Conservation (phyloP, 2,329 filamentous ascomycete species). For the Anthostomella pinea region DNA sequence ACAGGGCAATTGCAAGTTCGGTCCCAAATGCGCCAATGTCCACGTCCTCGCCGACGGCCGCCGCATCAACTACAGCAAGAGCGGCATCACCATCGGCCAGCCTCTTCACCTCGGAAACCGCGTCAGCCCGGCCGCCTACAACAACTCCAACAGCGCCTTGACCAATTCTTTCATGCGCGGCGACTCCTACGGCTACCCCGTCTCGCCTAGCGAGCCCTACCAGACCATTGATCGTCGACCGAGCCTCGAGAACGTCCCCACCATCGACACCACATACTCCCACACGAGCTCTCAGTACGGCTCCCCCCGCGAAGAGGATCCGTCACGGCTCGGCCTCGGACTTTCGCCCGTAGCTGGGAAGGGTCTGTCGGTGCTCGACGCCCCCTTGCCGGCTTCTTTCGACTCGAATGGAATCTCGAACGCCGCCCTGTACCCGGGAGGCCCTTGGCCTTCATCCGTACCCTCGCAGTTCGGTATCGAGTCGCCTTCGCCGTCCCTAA, state of each 20-base stretch:
- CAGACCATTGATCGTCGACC: slow-evolving; percentile 47
- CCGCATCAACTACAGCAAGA: slow-evolving; percentile 78
- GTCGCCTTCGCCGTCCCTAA: slow-evolving; percentile 74
- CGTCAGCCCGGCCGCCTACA: slow-evolving; percentile 57
- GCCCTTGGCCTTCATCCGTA: slow-evolving; percentile 87
- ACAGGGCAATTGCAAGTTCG: slow-evolving; percentile 98
- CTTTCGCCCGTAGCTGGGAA: slow-evolving; percentile 73
- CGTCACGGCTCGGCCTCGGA: slow-evolving; percentile 61
- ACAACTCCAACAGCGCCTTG: slow-evolving; percentile 65
- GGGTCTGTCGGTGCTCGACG: slow-evolving; percentile 85
- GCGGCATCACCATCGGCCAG: slow-evolving; percentile 62
- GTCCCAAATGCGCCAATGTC: slow-evolving; percentile 93
- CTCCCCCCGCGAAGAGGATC: slow-evolving; percentile 72
- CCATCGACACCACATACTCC: slow-evolving; percentile 58
- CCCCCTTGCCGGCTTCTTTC: slow-evolving; percentile 88
- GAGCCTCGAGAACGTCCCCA: slow-evolving; percentile 56
- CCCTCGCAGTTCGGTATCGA: slow-evolving; percentile 90
- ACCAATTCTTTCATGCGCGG: no score
- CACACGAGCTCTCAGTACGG: slow-evolving; percentile 66
- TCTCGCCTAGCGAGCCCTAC: slow-evolving; percentile 39
- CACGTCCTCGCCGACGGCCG: slow-evolving; percentile 93
- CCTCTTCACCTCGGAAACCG: slow-evolving; percentile 63
- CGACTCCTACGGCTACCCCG: slow-evolving; percentile 39
- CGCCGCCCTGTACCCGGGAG: slow-evolving; percentile 73
- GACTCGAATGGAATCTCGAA: slow-evolving; percentile 95